Percentiles rank a stretch among this genome's conserved stretches.
phyloP scores from a whole-genome alignment of 225 moss, liverwort and hornwort species.

The Climacium dendroides region DNA sequence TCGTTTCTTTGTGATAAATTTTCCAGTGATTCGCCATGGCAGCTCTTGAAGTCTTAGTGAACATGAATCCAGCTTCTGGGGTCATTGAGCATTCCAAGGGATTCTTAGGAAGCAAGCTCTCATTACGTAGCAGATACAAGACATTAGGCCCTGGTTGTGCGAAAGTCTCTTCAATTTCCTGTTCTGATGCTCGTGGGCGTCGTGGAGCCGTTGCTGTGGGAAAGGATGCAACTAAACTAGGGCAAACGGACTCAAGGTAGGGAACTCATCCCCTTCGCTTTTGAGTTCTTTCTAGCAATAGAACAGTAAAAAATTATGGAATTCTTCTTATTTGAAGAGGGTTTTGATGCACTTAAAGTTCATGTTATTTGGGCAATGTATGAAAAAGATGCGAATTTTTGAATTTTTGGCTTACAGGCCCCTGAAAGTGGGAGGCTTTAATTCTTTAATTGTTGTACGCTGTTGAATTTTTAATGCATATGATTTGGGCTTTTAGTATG shows the following conservation, averaged over 20 bases:
- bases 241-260: not conserved
- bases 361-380: not conserved
- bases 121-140: not conserved
- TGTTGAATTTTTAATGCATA: not conserved
- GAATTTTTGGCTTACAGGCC: not conserved
- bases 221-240: not conserved
- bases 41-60: not conserved
- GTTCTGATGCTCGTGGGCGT: not conserved
- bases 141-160: not conserved
- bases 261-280: not conserved
- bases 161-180: not conserved
- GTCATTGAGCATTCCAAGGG: not conserved
- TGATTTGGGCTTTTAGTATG: not conserved
- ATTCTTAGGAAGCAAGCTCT: slow-evolving; percentile 3
- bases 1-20: not conserved
- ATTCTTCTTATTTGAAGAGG: not conserved
- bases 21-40: not conserved
- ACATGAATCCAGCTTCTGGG: not conserved
- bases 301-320: not conserved
- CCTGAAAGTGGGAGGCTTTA: not conserved
- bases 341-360: not conserved
- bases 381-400: not conserved
- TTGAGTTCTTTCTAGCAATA: not conserved
- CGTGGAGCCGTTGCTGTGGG: not conserved
- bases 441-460: not conserved